A percentile compares a stretch with the other conserved stretches of the same genome.
Conservation (phyloP, 2,329 filamentous ascomycete genomes). For the Cytospora schulzeri region DNA sequence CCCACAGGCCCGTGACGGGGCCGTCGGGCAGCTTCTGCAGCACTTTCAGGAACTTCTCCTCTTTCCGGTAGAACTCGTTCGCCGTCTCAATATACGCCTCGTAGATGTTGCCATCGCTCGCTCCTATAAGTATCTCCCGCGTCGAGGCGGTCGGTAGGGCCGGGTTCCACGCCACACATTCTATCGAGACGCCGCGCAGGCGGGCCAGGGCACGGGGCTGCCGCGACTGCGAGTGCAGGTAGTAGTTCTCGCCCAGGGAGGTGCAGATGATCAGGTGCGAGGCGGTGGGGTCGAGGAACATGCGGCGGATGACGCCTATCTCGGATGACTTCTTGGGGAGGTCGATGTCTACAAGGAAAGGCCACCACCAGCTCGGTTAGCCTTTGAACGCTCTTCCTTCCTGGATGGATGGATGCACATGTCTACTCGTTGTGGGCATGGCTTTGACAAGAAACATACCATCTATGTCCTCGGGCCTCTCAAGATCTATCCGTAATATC, state of each 20-base stretch:
- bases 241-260: conserved; percentile 92
- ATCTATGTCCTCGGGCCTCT: conserved; percentile 93
- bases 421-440: no score
- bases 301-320: conserved; percentile 86
- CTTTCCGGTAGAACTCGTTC: conserved; percentile 91
- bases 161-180: conserved; percentile 93
- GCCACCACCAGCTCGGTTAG: neutral
- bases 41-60: conserved; percentile 87
- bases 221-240: conserved; percentile 92
- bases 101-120: conserved; percentile 92
- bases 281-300: conserved; percentile 97
- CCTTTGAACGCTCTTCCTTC: neutral
- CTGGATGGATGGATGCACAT: no score
- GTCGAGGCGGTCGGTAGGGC: conserved; percentile 91
- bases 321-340: conserved; percentile 91
- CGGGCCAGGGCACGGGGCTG: conserved; percentile 80
- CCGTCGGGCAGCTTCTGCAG: conserved; percentile 83
- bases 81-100: conserved; percentile 94
- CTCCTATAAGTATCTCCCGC: conserved; percentile 87
- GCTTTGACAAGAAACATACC: conserved; percentile 48
- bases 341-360: conserved; percentile 74
- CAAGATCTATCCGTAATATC: conserved; percentile 90
- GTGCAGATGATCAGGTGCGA: conserved; percentile 93
- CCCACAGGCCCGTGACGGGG: conserved; percentile 83
- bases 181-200: conserved; percentile 83